Base-by-base conservation (phyloP, 129 eudicot species). In the Rutidosis leptorrhynchoides region DNA sequence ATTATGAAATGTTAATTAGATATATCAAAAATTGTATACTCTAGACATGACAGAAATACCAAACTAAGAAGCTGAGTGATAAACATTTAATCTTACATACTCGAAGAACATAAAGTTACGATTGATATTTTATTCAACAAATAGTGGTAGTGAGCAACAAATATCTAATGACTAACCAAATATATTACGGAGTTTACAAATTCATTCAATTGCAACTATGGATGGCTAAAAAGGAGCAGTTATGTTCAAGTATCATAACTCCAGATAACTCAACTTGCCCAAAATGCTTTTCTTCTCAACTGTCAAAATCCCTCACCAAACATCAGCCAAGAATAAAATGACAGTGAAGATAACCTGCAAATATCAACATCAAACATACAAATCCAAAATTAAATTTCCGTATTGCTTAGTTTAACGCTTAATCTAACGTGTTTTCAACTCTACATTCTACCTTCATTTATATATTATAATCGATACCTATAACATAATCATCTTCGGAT, bases 281-380 rank as follows among this genome's bases (percentile, higher is more conserved):
- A 56, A 53, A 63, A 67, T 75, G 45, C 67, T 67, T 67, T 59
- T 37, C 73, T 59, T 40, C 52, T 70, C 72, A 62, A 58, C 58
- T 51, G 23, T 7, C 59, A 65, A 35, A 28, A 26, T 62, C 9
- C 11, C 65, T 29, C 22, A 32, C 30, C 21, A 64, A 58, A 35
- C 51, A 51, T 87, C 76, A 82, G 43, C 54, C 72, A 28, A 78
- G 78, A 37, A 30, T 32, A 78, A 85, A 89, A 52, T 54, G 84
- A 69, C 96, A 89, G 5, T 77, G 84, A 15, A 71, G 74, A 75
- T 73, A 89, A 73, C 96, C 96, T 89, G 87, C 87, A 77, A 71
- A 33, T 56, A 58, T 9, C 8, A 40, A 52, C 1, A 75, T 20
- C 11, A 30, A 48, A 35, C 5, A 19, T 14, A 49, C 8, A 2